These are phyloP conservation scores for Phytophthora meadii DNA, from an alignment of 352 stramenopile species.

Conservation along the genomic window DNA sequence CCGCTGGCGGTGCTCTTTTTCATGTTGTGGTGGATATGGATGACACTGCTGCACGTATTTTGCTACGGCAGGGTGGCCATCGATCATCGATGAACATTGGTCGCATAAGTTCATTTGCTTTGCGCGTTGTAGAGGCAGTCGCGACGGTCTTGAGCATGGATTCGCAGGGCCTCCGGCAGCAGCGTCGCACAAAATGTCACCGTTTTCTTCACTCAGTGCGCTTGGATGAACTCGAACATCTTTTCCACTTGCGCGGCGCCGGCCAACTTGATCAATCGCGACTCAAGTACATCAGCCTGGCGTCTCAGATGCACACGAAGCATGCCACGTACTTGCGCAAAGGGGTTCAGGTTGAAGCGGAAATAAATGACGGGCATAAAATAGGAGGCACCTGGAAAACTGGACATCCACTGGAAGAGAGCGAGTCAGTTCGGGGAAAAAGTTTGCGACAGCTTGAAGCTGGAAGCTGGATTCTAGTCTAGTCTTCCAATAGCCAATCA, in stretches of 20 bases:
- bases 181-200: too few species aligned
- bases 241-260: neutral
- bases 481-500: slow-evolving; percentile 8
- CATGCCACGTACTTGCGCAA: slow-evolving; percentile 30
- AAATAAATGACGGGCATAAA: slow-evolving; percentile 26
- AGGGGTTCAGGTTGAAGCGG: slow-evolving; percentile 25
- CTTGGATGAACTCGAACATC: neutral
- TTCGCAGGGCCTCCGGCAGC: too few species aligned
- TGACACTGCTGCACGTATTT: slow-evolving; percentile 94
- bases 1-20: slow-evolving; percentile 96
- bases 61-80: slow-evolving; percentile 68
- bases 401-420: slow-evolving; percentile 12
- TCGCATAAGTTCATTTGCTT: too few species aligned
- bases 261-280: slow-evolving; percentile 14
- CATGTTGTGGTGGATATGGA: slow-evolving; percentile 99
- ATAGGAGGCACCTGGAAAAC: slow-evolving; percentile 12
- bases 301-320: slow-evolving; percentile 15
- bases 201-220: neutral
- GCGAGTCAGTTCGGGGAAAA: slow-evolving; percentile 7
- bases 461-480: slow-evolving; percentile 19
- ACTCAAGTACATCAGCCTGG: slow-evolving; percentile 10
- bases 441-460: slow-evolving; percentile 18
- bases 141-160: too few species aligned
- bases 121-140: too few species aligned
- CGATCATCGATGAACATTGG: too few species aligned